Evolutionary conservation across 225 moss, liverwort and hornwort species (phyloP).

Genomic region (Rhytidiadelphus loreus): DNA sequence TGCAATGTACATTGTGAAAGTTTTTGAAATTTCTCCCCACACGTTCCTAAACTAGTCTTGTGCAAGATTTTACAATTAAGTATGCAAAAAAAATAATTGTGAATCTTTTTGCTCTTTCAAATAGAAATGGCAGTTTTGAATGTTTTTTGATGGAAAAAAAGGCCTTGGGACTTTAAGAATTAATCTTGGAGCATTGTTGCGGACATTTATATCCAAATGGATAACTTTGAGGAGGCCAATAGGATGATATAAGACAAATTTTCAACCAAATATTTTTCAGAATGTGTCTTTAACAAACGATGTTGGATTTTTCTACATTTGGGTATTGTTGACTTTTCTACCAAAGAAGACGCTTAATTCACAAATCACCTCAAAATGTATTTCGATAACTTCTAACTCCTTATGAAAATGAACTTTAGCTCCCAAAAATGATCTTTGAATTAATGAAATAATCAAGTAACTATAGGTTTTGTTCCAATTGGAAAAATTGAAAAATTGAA

Average conservation of each 20-base stretch:
- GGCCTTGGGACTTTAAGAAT: too few species aligned
- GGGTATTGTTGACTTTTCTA: neutral
- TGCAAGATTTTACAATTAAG: too few species aligned
- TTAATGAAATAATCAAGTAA: neutral
- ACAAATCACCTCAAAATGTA: neutral
- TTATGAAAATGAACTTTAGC: neutral
- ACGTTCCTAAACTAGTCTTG: too few species aligned
- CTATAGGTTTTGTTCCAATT: neutral
- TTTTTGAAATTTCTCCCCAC: too few species aligned
- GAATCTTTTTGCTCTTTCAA: too few species aligned
- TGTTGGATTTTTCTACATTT: neutral
- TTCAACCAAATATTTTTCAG: neutral
- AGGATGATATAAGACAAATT: neutral
- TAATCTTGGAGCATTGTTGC: accelerated
- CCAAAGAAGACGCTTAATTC: neutral
- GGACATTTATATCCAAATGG: accelerated
- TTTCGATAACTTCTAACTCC: neutral
- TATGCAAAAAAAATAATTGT: too few species aligned
- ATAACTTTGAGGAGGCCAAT: neutral
- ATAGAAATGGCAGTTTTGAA: too few species aligned
- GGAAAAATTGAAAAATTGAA: neutral
- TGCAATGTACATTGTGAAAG: too few species aligned
- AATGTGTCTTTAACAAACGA: accelerated
- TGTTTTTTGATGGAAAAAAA: too few species aligned
- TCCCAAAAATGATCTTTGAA: neutral